Conservation (phyloP, 768 basidiomycete species). For the Sistotremastrum niveocremeum region DNA sequence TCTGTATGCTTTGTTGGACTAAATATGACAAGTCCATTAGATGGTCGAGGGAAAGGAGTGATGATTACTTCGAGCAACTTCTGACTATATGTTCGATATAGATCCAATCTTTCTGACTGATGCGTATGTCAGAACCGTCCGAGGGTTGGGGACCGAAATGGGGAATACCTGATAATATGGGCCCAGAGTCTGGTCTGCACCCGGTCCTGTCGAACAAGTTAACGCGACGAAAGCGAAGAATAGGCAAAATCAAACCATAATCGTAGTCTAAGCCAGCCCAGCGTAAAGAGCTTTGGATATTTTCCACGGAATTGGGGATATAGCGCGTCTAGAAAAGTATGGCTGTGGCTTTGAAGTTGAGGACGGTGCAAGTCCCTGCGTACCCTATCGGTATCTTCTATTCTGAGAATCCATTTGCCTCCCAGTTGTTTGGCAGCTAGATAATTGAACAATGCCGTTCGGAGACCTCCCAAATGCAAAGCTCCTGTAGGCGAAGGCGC, state of each 20-base stretch:
- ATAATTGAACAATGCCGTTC: conserved; percentile 91
- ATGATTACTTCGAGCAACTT: conserved; percentile 58
- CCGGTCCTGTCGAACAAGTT: conserved; percentile 46
- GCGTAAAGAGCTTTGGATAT: conserved; percentile 56
- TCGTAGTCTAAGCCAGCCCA: conserved; percentile 94
- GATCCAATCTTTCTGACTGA: conserved; percentile 27
- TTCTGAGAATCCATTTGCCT: conserved; percentile 83
- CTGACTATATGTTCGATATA: conserved; percentile 64
- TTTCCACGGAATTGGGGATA: conserved; percentile 77
- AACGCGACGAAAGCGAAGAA: background rate
- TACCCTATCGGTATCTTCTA: conserved; percentile 78
- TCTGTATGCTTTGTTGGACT: conserved; percentile 85
- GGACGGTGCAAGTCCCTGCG: conserved; percentile 37
- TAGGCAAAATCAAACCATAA: conserved; percentile 45
- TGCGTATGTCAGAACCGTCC: no score
- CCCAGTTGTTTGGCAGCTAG: conserved; percentile 67
- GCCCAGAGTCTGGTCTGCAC: conserved; percentile 54
- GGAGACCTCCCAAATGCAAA: conserved; percentile 85
- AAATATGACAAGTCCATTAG: background rate
- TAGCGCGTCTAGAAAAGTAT: conserved; percentile 43
- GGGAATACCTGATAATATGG: conserved; percentile 74
- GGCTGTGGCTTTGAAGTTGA: background rate
- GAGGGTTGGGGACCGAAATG: background rate
- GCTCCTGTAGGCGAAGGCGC: conserved; percentile 95
- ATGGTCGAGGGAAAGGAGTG: background rate